A percentile compares a stretch with the other conserved stretches of the same genome.
phyloP scores from a whole-genome alignment of 2,329 filamentous ascomycete species.

The Fusarium mangiferae region DNA sequence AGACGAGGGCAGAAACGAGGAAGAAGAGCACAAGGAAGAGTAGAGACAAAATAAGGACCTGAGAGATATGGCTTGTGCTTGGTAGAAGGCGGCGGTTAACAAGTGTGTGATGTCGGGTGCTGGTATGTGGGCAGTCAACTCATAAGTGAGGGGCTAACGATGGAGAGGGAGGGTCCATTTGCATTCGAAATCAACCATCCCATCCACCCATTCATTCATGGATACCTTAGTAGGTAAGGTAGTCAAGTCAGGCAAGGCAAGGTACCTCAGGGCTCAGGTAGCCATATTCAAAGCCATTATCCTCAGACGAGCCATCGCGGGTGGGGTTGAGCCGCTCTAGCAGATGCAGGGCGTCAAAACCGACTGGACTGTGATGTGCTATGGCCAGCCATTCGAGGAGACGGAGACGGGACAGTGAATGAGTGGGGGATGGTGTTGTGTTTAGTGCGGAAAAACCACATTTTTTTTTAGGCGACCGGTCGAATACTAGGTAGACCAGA shows the following conservation, averaged over 20 bases:
- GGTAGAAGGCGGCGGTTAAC: conserved; percentile 26
- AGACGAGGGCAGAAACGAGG: not conserved
- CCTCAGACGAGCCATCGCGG: conserved; percentile 26
- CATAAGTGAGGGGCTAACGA: conserved; percentile 42
- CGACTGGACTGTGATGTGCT: conserved; percentile 15
- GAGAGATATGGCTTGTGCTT: conserved; percentile 33
- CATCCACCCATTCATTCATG: conserved; percentile 19
- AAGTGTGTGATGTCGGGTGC: conserved; percentile 40
- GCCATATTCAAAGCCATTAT: not conserved
- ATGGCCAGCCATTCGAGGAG: conserved; percentile 4
- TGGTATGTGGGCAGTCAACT: conserved; percentile 42
- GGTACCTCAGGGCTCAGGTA: not conserved
- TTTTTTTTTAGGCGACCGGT: conserved; percentile 24
- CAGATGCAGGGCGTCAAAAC: conserved; percentile 33
- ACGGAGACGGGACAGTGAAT: conserved; percentile 5
- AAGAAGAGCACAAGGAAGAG: not conserved
- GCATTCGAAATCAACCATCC: conserved; percentile 5
- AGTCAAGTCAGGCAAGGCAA: not conserved
- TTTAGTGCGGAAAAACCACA: conserved; percentile 30
- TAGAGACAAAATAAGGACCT: conserved; percentile 5
- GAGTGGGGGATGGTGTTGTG: conserved; percentile 38
- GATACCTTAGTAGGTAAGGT: not conserved
- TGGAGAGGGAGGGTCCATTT: conserved; percentile 32
- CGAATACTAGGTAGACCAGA: not conserved
- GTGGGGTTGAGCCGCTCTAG: conserved; percentile 35